These are phyloP conservation scores for Fraxinus xanthoxyloides DNA, from an alignment of 305 asterid genomes.

Conservation along the genomic window DNA sequence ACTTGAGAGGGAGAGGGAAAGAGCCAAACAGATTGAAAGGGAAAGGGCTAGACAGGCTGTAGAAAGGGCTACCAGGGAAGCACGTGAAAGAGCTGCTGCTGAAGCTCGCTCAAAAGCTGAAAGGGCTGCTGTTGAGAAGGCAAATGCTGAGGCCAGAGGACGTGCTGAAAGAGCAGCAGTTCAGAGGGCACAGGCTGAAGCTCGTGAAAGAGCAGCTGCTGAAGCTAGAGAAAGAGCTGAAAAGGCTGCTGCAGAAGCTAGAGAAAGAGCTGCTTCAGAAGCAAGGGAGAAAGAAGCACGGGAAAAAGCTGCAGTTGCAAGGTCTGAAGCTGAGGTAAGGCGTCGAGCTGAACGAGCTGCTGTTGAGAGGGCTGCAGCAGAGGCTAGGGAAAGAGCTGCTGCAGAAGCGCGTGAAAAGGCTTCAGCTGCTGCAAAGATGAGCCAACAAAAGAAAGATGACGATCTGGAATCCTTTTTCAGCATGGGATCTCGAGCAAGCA, in stretches of 20 bases:
- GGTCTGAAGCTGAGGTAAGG: constrained; percentile 68
- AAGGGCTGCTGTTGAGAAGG: constrained; percentile 81
- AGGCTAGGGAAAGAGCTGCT: constrained; percentile 56
- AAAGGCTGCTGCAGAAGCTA: constrained; percentile 83
- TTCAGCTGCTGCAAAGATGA: constrained; percentile 66
- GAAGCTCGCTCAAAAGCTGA: constrained; percentile 74
- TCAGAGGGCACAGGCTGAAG: constrained; percentile 95
- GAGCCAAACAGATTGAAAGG: constrained; percentile 64
- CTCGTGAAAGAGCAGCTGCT: constrained; percentile 97
- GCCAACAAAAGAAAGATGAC: constrained; percentile 73
- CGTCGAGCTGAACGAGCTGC: constrained; percentile 87
- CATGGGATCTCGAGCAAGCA: constrained; percentile 78
- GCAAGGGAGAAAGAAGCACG: constrained; percentile 58
- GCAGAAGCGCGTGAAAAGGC: constrained; percentile 56
- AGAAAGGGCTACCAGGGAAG: constrained; percentile 98
- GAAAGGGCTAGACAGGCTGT: constrained; percentile 86
- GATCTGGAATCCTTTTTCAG: constrained; percentile 89
- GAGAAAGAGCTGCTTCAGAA: constrained; percentile 64
- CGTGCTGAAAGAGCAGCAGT: constrained; percentile 95
- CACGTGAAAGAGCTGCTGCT: constrained; percentile 73
- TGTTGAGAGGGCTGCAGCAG: constrained; percentile 86
- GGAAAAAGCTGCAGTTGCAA: constrained; percentile 55
- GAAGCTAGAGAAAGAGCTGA: constrained; percentile 90
- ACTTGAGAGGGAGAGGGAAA: constrained; percentile 66
- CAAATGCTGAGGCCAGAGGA: constrained; percentile 81